These are phyloP conservation scores for Plectosphaerella plurivora DNA, from an alignment of 2,329 filamentous ascomycete genomes.

Conservation along the genomic window DNA sequence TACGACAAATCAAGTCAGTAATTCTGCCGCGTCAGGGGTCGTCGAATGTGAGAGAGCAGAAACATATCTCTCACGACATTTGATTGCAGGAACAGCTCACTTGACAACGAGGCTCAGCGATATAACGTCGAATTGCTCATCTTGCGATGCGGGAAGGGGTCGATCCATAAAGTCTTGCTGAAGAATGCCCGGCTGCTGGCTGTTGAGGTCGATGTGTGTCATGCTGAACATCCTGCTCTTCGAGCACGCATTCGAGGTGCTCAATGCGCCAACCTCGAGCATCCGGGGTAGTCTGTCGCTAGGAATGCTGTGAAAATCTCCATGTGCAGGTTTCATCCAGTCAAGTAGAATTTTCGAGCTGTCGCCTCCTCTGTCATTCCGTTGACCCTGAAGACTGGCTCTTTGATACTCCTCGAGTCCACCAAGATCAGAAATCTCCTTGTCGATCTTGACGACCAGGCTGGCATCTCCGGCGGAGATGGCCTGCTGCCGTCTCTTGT, in stretches of 20 bases:
- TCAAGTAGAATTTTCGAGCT: conserved; percentile 60
- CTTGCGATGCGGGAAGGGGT: conserved; percentile 59
- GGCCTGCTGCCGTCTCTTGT: conserved; percentile 58
- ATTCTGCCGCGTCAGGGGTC: no score
- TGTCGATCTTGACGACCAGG: conserved; percentile 39
- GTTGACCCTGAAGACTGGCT: conserved; percentile 65
- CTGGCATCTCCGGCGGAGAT: conserved; percentile 45
- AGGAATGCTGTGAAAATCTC: conserved; percentile 3
- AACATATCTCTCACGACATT: no score
- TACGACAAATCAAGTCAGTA: no score
- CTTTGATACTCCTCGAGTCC: conserved; percentile 61
- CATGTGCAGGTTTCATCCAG: conserved; percentile 46
- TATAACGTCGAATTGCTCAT: conserved; percentile 78
- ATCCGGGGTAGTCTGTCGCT: conserved; percentile 40
- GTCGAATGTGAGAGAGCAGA: no score
- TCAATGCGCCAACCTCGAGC: conserved; percentile 87
- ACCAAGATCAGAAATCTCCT: conserved; percentile 53
- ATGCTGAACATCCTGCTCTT: conserved; percentile 66
- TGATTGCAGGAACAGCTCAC: conserved; percentile 3
- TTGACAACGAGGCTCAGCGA: conserved; percentile 92
- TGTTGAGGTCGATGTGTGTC: conserved; percentile 84
- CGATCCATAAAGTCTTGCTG: conserved; percentile 94
- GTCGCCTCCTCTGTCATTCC: conserved; percentile 61
- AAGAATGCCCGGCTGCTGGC: conserved; percentile 73
- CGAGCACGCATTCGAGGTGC: conserved; percentile 79